phyloP scores from a whole-genome alignment of 2,329 filamentous ascomycete genomes.

The Clonostachys sp. region DNA sequence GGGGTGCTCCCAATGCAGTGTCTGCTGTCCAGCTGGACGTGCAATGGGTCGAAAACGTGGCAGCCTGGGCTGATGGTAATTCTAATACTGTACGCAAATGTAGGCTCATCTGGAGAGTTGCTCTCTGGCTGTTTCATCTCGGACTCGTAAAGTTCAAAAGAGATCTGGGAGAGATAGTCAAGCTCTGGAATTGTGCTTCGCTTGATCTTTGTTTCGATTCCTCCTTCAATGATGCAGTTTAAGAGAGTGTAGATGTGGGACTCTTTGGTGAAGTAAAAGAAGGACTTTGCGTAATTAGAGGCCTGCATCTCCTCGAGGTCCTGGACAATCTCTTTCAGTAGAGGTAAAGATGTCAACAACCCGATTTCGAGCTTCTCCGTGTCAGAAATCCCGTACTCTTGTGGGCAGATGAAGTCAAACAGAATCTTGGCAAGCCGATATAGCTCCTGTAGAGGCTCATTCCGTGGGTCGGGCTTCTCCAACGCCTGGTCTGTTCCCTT shows the following conservation, averaged over 20 bases:
- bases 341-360: slow-evolving; percentile 83
- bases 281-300: slow-evolving; percentile 87
- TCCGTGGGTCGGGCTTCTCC: slow-evolving; percentile 75
- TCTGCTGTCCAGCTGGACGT: slow-evolving; percentile 92
- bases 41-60: slow-evolving; percentile 92
- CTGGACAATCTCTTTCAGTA: slow-evolving; percentile 94
- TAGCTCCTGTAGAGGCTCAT: slow-evolving; percentile 85
- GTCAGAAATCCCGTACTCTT: slow-evolving; percentile 95
- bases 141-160: slow-evolving; percentile 95
- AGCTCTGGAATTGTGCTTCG: slow-evolving; percentile 93
- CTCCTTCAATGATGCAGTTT: slow-evolving; percentile 96
- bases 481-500: slow-evolving; percentile 64
- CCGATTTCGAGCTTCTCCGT: slow-evolving; percentile 98
- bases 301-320: slow-evolving; percentile 97
- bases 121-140: slow-evolving; percentile 58
- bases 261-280: slow-evolving; percentile 99
- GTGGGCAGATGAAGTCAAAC: slow-evolving; percentile 97
- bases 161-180: slow-evolving; percentile 96
- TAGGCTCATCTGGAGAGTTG: slow-evolving; percentile 41
- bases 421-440: slow-evolving; percentile 92
- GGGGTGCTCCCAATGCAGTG: slow-evolving; percentile 95
- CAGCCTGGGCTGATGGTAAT: slow-evolving; percentile 95
- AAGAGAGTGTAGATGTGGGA: slow-evolving; percentile 97
- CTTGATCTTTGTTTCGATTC: slow-evolving; percentile 94
- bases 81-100: slow-evolving; percentile 91